Base-by-base conservation (phyloP, 2,329 filamentous ascomycete species). In the Xylariaceae sp. region DNA sequence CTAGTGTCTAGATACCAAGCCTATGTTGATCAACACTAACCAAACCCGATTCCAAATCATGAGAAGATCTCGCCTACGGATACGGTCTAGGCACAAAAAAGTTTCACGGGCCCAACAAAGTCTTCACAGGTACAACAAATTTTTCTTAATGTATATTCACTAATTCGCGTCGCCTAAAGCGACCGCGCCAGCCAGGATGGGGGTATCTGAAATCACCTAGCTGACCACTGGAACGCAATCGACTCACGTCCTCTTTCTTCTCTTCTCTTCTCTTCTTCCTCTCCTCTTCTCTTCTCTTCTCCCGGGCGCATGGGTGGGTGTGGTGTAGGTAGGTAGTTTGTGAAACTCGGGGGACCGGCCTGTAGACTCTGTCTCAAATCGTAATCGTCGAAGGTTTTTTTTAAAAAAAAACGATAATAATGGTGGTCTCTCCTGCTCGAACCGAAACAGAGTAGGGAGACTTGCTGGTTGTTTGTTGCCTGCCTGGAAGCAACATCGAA, bases 141-240 rank as follows among this genome's bases (percentile, higher is more conserved):
- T 60, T 53, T 61, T 45, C 40, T 44, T n/a, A n/a, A 48, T 54
- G 52, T 57, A 48, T 60, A 62, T 62, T 62, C 46, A 49, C 48
- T 37, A 12, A 14, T 16, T 59, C 44, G 50, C 55, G 60, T 58
- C 46, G 56, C 57, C 52, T 37, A 37, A 54, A 50, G 50, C 41
- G 50, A 49, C 52, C 51, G 52, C 46, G 51, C 54, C 62, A 59
- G 61, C 59, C 48, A 63, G 65, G 58, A 59, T n/a, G n/a, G 61
- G 66, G 64, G 66, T 67, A 67, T 68, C 64, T 66, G 57, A 57
- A 64, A 67, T 66, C 58, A 66, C 65, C 65, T 65, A 62, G 61
- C 59, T 57, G 54, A 61, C 62, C 26, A 53, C 49, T 51, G 48
- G 53, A 48, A 47, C 54, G 40, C 20, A 50, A 37, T 14, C 32